These are phyloP conservation scores for Biscogniauxia marginata DNA, from an alignment of 2,329 filamentous ascomycete species.

Conservation along the genomic window DNA sequence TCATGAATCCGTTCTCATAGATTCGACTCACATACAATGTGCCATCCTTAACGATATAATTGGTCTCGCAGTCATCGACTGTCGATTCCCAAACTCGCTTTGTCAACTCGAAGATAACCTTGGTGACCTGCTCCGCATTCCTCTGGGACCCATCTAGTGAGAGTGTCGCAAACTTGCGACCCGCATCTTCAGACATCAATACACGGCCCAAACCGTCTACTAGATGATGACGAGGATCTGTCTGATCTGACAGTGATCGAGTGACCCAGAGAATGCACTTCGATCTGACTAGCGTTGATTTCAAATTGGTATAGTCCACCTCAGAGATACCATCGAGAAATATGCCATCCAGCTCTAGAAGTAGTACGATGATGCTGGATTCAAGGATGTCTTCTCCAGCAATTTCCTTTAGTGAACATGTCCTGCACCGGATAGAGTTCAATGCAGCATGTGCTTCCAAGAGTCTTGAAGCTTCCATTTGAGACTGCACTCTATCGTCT, in stretches of 20 bases:
- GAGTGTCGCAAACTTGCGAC: slow-evolving; percentile 2
- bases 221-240: slow-evolving; percentile 1
- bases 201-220: slow-evolving; percentile 1
- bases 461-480: too few relatives aligned
- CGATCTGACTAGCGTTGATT: not conserved
- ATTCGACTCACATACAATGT: not conserved
- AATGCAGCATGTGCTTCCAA: too few relatives aligned
- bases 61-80: slow-evolving; percentile 1
- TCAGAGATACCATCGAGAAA: not conserved
- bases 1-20: not conserved
- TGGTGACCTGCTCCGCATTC: too few relatives aligned
- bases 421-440: not conserved
- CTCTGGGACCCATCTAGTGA: not conserved
- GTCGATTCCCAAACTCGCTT: not conserved
- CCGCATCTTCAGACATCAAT: slow-evolving; percentile 2
- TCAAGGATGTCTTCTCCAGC: not conserved
- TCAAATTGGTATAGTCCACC: not conserved
- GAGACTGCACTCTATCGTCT: too few relatives aligned
- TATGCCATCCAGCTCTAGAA: not conserved
- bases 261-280: not conserved
- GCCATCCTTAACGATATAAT: not conserved
- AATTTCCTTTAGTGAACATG: not conserved
- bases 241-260: not conserved
- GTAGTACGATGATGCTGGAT: not conserved
- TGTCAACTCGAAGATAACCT: not conserved